phyloP scores from a whole-genome alignment of 768 basidiomycete genomes.

The Termitomyces eurrhizus region DNA sequence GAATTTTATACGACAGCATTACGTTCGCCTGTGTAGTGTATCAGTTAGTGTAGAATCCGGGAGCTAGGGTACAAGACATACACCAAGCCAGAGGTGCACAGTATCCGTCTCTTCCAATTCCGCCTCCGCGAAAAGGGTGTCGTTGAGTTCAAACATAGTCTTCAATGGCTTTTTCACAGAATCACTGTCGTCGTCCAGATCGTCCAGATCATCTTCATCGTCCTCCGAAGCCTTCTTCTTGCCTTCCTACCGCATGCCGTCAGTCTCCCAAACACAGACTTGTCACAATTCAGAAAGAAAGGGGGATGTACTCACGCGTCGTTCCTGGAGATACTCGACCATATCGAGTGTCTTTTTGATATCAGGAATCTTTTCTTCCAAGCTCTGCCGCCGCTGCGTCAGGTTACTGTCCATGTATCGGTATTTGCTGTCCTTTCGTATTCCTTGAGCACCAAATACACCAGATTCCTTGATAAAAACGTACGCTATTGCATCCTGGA shows the following conservation, averaged over 20 bases:
- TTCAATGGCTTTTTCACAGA: constrained; percentile 51
- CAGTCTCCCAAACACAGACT: neutral
- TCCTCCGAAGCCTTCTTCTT: constrained; percentile 44
- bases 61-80: constrained; percentile 36
- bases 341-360: constrained; percentile 89
- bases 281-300: no score
- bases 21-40: constrained; percentile 77
- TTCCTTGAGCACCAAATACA: constrained; percentile 17
- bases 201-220: constrained; percentile 33
- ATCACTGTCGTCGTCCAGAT: constrained; percentile 39
- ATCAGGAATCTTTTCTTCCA: constrained; percentile 96
- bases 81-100: constrained; percentile 95
- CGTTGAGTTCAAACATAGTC: constrained; percentile 93
- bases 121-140: constrained; percentile 92
- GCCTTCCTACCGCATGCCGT: constrained; percentile 46
- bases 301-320: constrained; percentile 46
- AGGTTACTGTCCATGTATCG: constrained; percentile 94
- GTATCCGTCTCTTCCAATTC: constrained; percentile 82
- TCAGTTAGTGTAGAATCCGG: neutral
- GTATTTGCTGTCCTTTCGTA: constrained; percentile 80
- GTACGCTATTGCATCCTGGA: constrained; percentile 94
- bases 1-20: constrained; percentile 91
- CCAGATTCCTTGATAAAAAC: constrained; percentile 26
- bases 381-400: constrained; percentile 66
- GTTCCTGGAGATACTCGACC: constrained; percentile 75